A percentile compares a stretch with the other conserved stretches of the same genome.
phyloP scores from a whole-genome alignment of 176 grass and related monocot genomes.

The Phragmites australis region DNA sequence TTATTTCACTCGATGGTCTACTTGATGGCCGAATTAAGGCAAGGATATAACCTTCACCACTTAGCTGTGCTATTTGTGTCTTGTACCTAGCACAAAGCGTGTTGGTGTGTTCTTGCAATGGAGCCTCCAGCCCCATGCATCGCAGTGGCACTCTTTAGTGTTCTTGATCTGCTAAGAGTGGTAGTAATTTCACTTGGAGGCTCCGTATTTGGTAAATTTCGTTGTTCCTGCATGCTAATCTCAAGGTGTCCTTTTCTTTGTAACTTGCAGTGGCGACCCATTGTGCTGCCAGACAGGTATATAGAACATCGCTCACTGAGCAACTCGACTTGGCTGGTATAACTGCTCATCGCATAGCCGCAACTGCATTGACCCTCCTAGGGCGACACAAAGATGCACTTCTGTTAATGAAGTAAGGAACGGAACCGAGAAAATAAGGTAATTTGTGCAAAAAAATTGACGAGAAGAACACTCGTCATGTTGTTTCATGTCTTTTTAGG shows the following conservation, averaged over 20 bases:
- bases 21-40: slow-evolving; percentile 70
- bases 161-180: slow-evolving; percentile 11
- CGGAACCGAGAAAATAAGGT: neutral
- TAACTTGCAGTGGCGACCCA: slow-evolving; percentile 67
- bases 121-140: neutral
- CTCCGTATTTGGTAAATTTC: neutral
- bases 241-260: neutral
- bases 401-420: slow-evolving; percentile 55
- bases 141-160: neutral
- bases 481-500: neutral
- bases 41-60: neutral
- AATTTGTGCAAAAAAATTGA: neutral
- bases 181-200: slow-evolving; percentile 16
- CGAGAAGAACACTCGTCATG: neutral
- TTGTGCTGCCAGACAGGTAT: slow-evolving; percentile 69
- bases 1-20: slow-evolving; percentile 75
- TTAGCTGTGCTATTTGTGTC: neutral
- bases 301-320: slow-evolving; percentile 53
- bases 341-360: slow-evolving; percentile 73
- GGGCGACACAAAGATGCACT: slow-evolving; percentile 69
- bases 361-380: slow-evolving; percentile 61
- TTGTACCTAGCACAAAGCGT: neutral
- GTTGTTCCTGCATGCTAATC: neutral
- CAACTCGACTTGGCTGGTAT: slow-evolving; percentile 71
- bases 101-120: slow-evolving; percentile 6